These are phyloP conservation scores for Phaeosphaeria sp. DNA, from an alignment of 2,329 filamentous ascomycete species.

Conservation along the genomic window DNA sequence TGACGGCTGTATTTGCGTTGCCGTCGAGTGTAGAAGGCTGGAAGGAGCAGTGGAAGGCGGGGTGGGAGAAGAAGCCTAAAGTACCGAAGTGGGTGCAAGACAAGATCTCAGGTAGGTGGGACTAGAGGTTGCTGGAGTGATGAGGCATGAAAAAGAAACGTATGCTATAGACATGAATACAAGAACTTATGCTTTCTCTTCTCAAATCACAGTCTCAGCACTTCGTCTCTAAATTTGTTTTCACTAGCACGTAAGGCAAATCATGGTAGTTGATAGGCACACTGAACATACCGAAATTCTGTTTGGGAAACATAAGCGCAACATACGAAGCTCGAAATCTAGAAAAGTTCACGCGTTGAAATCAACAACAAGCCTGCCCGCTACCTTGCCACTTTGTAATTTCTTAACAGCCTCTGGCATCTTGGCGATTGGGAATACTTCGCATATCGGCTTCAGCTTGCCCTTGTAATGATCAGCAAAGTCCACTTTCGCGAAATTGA, in stretches of 20 bases:
- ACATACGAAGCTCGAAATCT: too few relatives aligned
- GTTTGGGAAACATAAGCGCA: too few relatives aligned
- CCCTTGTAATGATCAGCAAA: conserved; percentile 25
- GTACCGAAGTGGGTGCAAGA: conserved; percentile 67
- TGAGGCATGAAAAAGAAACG: neutral
- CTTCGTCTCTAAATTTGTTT: too few relatives aligned
- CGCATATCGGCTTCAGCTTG: conserved; percentile 54
- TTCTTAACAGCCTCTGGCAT: conserved; percentile 58
- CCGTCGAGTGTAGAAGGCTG: conserved; percentile 63
- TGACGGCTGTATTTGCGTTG: conserved; percentile 74
- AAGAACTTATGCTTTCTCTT: neutral
- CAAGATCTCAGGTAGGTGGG: conserved; percentile 53
- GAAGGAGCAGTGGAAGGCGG: conserved; percentile 47
- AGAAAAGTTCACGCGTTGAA: conserved; percentile 47
- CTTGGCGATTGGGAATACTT: conserved; percentile 52
- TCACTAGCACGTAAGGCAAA: too few relatives aligned
- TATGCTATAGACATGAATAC: conserved; percentile 3
- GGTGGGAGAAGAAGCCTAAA: conserved; percentile 65
- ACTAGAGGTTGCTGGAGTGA: conserved; percentile 8
- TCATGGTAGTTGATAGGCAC: too few relatives aligned
- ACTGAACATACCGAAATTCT: too few relatives aligned
- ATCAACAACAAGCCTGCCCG: conserved; percentile 58
- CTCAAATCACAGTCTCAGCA: too few relatives aligned
- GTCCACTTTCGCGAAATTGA: too few relatives aligned
- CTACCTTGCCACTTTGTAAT: conserved; percentile 54